Evolutionary conservation across 78 protist genomes (phyloP).

Genomic region (Dictyostelium intermedium): DNA sequence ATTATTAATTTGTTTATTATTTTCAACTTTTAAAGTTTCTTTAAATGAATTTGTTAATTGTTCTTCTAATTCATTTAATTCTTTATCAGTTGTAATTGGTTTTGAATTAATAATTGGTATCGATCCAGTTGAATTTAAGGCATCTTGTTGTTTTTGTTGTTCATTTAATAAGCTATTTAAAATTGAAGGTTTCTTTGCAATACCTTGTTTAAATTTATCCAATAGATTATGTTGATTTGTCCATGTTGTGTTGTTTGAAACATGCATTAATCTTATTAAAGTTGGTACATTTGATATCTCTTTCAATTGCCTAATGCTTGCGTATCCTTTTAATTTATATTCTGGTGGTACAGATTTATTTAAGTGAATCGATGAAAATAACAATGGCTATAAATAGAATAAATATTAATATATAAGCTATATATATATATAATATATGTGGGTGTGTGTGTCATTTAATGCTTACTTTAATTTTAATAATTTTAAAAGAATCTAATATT

Average conservation of each 20-base stretch:
- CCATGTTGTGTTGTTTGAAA: conserved; percentile 31
- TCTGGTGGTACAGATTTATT: conserved; percentile 64
- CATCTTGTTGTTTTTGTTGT: background rate
- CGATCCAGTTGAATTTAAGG: background rate
- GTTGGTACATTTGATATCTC: conserved; percentile 49
- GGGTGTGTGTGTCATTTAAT: too few relatives aligned
- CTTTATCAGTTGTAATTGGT: background rate
- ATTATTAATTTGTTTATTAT: background rate
- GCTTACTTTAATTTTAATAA: conserved; percentile 40
- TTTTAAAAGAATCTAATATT: conserved; percentile 26
- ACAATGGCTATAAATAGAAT: conserved; percentile 17
- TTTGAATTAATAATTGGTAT: background rate
- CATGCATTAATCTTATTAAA: conserved; percentile 21
- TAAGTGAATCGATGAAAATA: conserved; percentile 52
- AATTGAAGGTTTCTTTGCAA: conserved; percentile 7
- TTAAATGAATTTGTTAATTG: conserved; percentile 37
- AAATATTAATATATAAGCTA: background rate
- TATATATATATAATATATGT: too few relatives aligned
- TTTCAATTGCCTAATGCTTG: conserved; percentile 35
- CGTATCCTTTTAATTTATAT: background rate
- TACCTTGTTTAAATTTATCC: conserved; percentile 39
- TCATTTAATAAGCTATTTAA: background rate
- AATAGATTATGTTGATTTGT: conserved; percentile 33
- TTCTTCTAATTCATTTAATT: background rate
- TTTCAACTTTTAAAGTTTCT: conserved; percentile 3